These are phyloP conservation scores for Alternaria alternata DNA, from an alignment of 2,329 filamentous ascomycete genomes.

Conservation along the genomic window DNA sequence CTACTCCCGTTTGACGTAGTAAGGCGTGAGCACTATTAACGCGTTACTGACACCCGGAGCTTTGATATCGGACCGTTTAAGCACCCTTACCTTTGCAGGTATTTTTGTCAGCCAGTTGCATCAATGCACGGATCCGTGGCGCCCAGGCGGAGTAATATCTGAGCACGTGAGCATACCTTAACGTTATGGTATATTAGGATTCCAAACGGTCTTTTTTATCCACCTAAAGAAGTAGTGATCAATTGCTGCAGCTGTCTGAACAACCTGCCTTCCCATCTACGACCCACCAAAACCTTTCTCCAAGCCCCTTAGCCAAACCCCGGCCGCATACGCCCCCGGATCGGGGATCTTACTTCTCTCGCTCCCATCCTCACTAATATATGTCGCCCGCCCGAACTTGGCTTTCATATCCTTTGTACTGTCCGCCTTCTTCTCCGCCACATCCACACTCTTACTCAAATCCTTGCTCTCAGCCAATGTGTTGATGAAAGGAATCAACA, in stretches of 20 bases:
- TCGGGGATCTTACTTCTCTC: constrained; percentile 65
- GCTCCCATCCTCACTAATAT: constrained; percentile 73
- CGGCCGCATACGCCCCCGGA: constrained; percentile 78
- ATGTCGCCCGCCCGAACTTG: constrained; percentile 82
- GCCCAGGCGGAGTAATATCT: background rate
- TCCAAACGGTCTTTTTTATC: background rate
- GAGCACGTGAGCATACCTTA: background rate
- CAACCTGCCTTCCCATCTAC: background rate
- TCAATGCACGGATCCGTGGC: no score
- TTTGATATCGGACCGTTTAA: no score
- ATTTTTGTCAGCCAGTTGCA: no score
- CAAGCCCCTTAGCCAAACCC: constrained; percentile 78
- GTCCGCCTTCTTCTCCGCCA: constrained; percentile 77
- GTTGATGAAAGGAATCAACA: constrained; percentile 85
- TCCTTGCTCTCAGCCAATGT: constrained; percentile 70
- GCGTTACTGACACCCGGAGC: no score
- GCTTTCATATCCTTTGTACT: constrained; percentile 90
- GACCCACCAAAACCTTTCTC: constrained; percentile 29
- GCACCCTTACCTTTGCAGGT: no score
- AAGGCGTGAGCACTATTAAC: no score
- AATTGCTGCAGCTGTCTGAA: background rate
- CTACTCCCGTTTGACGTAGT: no score
- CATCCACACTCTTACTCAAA: constrained; percentile 74
- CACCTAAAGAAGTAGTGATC: background rate
- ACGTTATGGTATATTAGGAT: background rate